These are phyloP conservation scores for Umbelopsis sp. DNA, from an alignment of 192 early-diverging fungal species.

Conservation along the genomic window DNA sequence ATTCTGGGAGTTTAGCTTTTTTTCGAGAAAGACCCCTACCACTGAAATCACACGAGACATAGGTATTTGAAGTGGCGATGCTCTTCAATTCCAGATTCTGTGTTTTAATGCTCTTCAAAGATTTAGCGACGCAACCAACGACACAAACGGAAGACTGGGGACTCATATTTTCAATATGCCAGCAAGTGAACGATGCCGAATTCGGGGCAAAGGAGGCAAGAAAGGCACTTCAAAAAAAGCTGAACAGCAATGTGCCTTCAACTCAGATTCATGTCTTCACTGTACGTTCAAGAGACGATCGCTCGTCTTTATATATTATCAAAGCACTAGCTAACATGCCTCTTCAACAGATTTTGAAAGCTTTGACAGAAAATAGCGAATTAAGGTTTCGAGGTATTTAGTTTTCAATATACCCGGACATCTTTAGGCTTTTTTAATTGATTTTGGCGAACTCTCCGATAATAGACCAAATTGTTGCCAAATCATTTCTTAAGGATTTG, in stretches of 20 bases:
- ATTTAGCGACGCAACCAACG: neutral
- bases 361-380: constrained; percentile 35
- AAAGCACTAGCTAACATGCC: neutral
- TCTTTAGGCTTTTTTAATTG: no score
- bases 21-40: constrained; percentile 38
- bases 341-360: constrained; percentile 23
- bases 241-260: constrained; percentile 10
- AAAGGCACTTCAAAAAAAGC: constrained; percentile 19
- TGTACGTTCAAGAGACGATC: neutral
- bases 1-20: neutral
- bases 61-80: no score
- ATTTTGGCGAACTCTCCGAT: neutral
- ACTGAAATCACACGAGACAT: constrained; percentile 35
- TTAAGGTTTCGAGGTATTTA: constrained; percentile 24
- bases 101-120: neutral
- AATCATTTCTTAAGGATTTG: constrained; percentile 12
- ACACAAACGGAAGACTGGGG: constrained; percentile 4
- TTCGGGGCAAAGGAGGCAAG: constrained; percentile 21
- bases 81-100: neutral
- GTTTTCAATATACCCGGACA: no score
- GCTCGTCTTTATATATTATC: neutral
- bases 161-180: constrained; percentile 12
- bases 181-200: constrained; percentile 1
- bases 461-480: constrained; percentile 8
- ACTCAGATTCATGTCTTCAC: constrained; percentile 12